Base-by-base conservation (phyloP, 208 protist genomes). In the Trypanosoma cruzi region DNA sequence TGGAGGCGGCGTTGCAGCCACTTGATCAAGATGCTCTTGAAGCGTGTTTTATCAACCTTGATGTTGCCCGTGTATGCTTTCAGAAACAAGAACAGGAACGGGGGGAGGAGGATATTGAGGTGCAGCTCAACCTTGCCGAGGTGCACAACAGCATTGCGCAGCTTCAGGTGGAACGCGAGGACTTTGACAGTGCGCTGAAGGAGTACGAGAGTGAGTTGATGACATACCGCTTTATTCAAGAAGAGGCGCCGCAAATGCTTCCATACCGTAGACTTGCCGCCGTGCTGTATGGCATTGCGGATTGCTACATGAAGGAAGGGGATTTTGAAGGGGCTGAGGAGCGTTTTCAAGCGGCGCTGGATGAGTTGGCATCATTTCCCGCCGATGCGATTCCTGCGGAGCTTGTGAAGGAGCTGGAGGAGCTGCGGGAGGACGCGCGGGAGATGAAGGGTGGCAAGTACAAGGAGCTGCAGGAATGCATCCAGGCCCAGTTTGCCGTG, bases 31-130 rank as follows among this genome's bases (percentile, higher is more conserved):
- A 96, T 26, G 81, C 76, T 22, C 62, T 96, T 40, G 84, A 92
- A 74, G 78, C 91, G 50, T 96, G 91, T 72, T 96, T 88, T 68
- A 81, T 93, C 44, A 96, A 94, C 66, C 75, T 96, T 7, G 86
- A 94, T 59, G 82, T 92, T 58, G 91, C 91, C 2, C 88, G 88
- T 18, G 88, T 94, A 40, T 80, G 74, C 65, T 86, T 93, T 31
- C 81, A 94, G 73, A 93, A 93, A 61, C 55, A 84, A 62, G 85
- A 92, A 63, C 31, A 34, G 4, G 71, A 84, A 58, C 57, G 66
- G 26, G 80, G 82, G 44, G 68, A 75, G 5, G 73, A 75, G 10
- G 66, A 77, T 31, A 77, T 79, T 5, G 78, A 82, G 68, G 67
- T 75, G 52, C 79, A 90, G 65, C 68, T 96, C 31, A 40, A 53